A percentile compares a stretch with the other conserved stretches of the same genome.
Evolutionary conservation across 2,329 filamentous ascomycete species (phyloP).

Genomic region (Trichoderma brevicompactum): DNA sequence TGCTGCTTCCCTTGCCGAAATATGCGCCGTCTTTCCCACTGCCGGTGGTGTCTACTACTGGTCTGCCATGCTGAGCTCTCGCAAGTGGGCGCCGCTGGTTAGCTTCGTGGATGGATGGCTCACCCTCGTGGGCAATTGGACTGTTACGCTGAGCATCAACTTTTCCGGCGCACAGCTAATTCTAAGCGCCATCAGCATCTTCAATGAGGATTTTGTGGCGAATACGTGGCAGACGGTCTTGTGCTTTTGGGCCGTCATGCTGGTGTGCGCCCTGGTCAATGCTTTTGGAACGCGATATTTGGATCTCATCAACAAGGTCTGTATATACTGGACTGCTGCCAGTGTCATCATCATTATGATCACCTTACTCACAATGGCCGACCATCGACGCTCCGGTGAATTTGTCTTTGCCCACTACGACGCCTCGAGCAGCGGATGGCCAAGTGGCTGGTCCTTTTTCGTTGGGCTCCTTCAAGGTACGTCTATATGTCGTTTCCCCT

Average conservation of each 20-base stretch:
- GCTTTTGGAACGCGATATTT: conserved; percentile 63
- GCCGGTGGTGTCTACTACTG: conserved; percentile 73
- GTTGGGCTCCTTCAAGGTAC: conserved; percentile 57
- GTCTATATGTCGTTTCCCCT: background rate
- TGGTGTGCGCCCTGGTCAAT: conserved; percentile 68
- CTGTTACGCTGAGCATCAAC: conserved; percentile 71
- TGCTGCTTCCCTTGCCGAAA: conserved; percentile 73
- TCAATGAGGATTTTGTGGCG: conserved; percentile 62
- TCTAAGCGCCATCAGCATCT: conserved; percentile 68
- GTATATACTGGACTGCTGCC: conserved; percentile 73
- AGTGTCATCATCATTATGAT: conserved; percentile 74
- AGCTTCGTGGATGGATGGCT: conserved; percentile 78
- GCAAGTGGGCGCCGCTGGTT: conserved; percentile 63
- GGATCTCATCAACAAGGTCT: conserved; percentile 70
- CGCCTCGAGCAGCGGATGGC: conserved; percentile 71
- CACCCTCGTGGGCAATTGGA: conserved; percentile 73
- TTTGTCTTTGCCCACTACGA: conserved; percentile 73
- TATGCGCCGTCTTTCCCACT: conserved; percentile 67
- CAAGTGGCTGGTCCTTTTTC: conserved; percentile 64
- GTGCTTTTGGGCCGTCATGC: conserved; percentile 70
- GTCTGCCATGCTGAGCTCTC: conserved; percentile 69
- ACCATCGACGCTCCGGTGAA: conserved; percentile 64
- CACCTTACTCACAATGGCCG: conserved; percentile 67
- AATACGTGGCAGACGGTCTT: conserved; percentile 74
- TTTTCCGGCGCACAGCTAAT: conserved; percentile 72